A percentile compares a stretch with the other conserved stretches of the same genome.
phyloP scores from a whole-genome alignment of 208 protist species.

The Wallacemonas sp. region DNA sequence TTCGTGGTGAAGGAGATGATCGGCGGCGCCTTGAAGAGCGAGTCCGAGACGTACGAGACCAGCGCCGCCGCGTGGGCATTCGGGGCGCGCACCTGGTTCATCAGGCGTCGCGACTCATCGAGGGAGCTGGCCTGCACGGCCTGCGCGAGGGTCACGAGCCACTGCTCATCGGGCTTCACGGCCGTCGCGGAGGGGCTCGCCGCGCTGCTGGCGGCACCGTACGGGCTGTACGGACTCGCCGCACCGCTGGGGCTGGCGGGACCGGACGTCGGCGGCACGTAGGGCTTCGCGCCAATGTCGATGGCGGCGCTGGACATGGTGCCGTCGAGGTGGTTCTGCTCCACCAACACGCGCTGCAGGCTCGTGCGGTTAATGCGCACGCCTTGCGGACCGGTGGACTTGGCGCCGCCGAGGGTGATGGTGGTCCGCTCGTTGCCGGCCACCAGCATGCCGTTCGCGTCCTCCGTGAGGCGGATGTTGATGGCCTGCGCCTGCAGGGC shows the following conservation, averaged over 20 bases:
- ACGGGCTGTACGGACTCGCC: constrained; percentile 14
- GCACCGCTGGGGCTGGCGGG: neutral
- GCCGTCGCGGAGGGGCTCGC: neutral
- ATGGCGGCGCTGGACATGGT: constrained; percentile 29
- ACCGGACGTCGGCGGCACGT: constrained; percentile 1
- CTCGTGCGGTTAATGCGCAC: constrained; percentile 7
- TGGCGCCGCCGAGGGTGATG: constrained; percentile 3
- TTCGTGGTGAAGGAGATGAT: constrained; percentile 52
- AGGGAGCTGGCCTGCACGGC: constrained; percentile 45
- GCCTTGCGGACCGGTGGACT: constrained; percentile 18
- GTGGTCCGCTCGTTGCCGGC: constrained; percentile 17
- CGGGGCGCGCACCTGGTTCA: constrained; percentile 42
- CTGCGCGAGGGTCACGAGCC: constrained; percentile 53
- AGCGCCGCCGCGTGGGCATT: constrained; percentile 46
- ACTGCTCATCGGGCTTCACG: constrained; percentile 33
- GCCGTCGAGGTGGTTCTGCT: constrained; percentile 40
- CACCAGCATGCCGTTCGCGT: constrained; percentile 30
- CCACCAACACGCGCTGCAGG: constrained; percentile 38
- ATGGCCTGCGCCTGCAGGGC: constrained; percentile 34
- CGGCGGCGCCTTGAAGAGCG: constrained; percentile 55
- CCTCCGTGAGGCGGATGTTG: constrained; percentile 34
- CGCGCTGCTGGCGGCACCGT: constrained; percentile 7
- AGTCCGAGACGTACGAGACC: constrained; percentile 56
- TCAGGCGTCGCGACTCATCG: constrained; percentile 44
- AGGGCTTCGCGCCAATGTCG: constrained; percentile 28